These are phyloP conservation scores for Scutellaria galericulata DNA, from an alignment of 257 asterid species.

Conservation along the genomic window DNA sequence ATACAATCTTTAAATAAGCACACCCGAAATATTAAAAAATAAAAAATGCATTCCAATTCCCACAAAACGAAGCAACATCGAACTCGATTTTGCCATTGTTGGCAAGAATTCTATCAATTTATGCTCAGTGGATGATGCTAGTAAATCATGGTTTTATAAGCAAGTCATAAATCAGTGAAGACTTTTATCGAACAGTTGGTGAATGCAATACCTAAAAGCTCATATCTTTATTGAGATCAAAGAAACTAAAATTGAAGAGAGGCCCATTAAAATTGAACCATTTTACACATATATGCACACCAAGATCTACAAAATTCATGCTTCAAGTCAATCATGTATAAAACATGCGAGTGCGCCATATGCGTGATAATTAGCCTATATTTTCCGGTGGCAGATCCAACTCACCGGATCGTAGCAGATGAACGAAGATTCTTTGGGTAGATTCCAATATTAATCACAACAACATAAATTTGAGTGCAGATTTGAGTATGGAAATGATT, in stretches of 20 bases:
- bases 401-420: conserved; percentile 30
- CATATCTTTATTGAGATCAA: not conserved
- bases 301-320: conserved; percentile 24
- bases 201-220: conserved; percentile 7
- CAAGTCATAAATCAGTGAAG: conserved; percentile 25
- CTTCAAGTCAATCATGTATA: conserved; percentile 13
- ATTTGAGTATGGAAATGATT: too few species aligned
- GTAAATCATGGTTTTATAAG: not conserved
- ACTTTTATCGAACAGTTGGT: conserved; percentile 47
- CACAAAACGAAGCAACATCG: conserved; percentile 11
- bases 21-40: not conserved
- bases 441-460: conserved; percentile 8
- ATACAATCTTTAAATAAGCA: not conserved
- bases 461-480: not conserved
- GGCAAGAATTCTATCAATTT: conserved; percentile 1
- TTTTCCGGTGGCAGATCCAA: conserved; percentile 2
- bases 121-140: conserved; percentile 2
- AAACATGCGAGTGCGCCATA: not conserved
- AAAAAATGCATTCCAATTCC: not conserved
- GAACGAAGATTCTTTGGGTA: not conserved
- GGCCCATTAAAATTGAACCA: conserved; percentile 13
- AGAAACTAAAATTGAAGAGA: not conserved
- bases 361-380: not conserved
- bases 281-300: not conserved
- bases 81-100: conserved; percentile 8